Evolutionary conservation across 148 eudicot species (phyloP), one percentile per base, ranked within the genome.

Genomic region (Rhododendron williamsianum): DNA sequence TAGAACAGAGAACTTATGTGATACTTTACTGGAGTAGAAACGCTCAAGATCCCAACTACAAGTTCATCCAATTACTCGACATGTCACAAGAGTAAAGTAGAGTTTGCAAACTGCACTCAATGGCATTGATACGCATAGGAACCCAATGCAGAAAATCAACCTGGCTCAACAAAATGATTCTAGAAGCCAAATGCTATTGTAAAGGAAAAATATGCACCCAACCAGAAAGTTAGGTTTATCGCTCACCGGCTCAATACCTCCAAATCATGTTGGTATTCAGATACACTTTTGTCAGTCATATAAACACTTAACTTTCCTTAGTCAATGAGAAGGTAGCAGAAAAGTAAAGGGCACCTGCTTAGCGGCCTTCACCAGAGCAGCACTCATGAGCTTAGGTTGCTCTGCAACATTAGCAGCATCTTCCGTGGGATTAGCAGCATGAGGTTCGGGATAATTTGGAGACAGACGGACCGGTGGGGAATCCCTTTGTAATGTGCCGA

Each of bases 381-480:
- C 82, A 89, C 98, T 94, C 84, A 96, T 91, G 30, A 85, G 87
- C 88, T 93, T 92, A 19, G 99, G 94, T 77, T 93, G 94, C 23
- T 97, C 95, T 0, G 93, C 88, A 65, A 92, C 83, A 86, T 88
- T 93, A 60, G 86, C 78, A 1, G 94, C 35, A 12, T 93, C 94
- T 63, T 93, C 92, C 0, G 88, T 84, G 36, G 94, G 84, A 81
- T 89, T 89, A 15, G 91, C 38, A 49, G 92, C 45, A 45, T 91
- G 91, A 33, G 99, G 99, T 85, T 95, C 96, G 0, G 99, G 99
- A 67, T 97, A 97, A 89, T 92, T 95, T 33, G 96, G 91, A 76
- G 99, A 97, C 36, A 97, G 92, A 36, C 98, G 96, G 73, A 95
- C 96, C 1, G 98, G 92, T 51, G 98, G 94, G 56, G 99, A 95